These are phyloP conservation scores for Fomitopsis schrenkii DNA, from an alignment of 1,284 basidiomycete species.

Conservation along the genomic window DNA sequence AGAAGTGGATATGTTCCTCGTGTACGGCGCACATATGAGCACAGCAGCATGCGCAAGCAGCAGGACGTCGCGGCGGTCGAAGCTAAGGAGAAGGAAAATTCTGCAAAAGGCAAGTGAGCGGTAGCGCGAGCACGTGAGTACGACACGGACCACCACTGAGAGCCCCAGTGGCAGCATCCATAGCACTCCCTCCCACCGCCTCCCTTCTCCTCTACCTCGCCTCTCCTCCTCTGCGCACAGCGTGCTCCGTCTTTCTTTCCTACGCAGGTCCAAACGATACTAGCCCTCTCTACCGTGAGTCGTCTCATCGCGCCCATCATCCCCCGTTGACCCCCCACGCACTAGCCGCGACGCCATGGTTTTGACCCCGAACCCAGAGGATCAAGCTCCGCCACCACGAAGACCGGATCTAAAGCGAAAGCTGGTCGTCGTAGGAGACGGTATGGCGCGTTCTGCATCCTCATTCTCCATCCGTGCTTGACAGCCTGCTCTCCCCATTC, in stretches of 20 bases:
- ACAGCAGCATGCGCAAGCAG: too few species aligned
- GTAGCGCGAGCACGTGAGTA: neutral
- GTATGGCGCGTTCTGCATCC: conserved; percentile 37
- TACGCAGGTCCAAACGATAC: neutral
- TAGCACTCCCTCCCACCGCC: neutral
- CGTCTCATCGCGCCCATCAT: neutral
- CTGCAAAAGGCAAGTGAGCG: neutral
- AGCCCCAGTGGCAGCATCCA: neutral
- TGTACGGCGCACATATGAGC: too few species aligned
- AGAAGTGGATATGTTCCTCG: too few species aligned
- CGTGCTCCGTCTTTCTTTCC: neutral
- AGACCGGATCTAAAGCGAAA: conserved; percentile 85
- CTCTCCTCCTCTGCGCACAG: neutral
- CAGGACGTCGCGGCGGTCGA: too few species aligned
- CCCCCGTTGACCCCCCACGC: neutral
- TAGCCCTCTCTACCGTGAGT: neutral
- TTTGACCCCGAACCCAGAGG: neutral
- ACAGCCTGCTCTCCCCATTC: conserved; percentile 16
- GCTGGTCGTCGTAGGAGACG: conserved; percentile 87
- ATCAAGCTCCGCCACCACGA: conserved; percentile 26
- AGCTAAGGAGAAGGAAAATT: neutral
- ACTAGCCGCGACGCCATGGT: neutral
- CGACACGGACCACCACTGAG: neutral
- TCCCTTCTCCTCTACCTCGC: neutral
- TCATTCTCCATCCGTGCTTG: conserved; percentile 26